phyloP scores from a whole-genome alignment of 192 early-diverging fungal genomes.

The Hyaloraphidium curvatum region DNA sequence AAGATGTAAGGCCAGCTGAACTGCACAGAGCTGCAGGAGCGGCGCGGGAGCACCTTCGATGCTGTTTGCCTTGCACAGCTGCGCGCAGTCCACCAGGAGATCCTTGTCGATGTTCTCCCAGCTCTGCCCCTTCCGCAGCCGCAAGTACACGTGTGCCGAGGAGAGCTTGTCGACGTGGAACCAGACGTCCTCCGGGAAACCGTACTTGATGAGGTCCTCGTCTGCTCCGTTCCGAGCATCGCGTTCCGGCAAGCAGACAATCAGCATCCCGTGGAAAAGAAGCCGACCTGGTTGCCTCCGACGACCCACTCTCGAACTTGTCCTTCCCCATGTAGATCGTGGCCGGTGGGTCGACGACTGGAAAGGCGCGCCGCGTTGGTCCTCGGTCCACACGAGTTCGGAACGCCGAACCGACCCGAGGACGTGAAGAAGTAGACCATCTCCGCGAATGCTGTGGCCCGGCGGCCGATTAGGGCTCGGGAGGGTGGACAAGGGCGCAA shows the following conservation, averaged over 20 bases:
- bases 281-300: too few species aligned
- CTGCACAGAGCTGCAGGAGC: neutral
- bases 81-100: slow-evolving; percentile 69
- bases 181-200: slow-evolving; percentile 87
- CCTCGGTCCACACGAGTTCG: too few species aligned
- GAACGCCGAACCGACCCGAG: too few species aligned
- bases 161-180: slow-evolving; percentile 74
- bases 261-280: too few species aligned
- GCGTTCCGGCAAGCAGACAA: too few species aligned
- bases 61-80: slow-evolving; percentile 91
- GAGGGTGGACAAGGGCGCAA: too few species aligned
- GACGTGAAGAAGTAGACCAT: too few species aligned
- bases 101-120: slow-evolving; percentile 65
- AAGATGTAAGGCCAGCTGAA: neutral
- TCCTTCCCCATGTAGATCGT: slow-evolving; percentile 95
- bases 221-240: slow-evolving; percentile 15
- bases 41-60: slow-evolving; percentile 47
- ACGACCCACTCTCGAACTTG: slow-evolving; percentile 73
- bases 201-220: slow-evolving; percentile 88
- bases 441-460: too few species aligned
- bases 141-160: slow-evolving; percentile 90
- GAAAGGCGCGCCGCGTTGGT: too few species aligned
- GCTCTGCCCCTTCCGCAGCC: slow-evolving; percentile 38
- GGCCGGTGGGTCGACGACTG: slow-evolving; percentile 48
- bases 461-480: too few species aligned